A percentile compares a stretch with the other conserved stretches of the same genome.
These are phyloP conservation scores for Falciphora oryzae DNA, from an alignment of 2,329 filamentous ascomycete species.

Conservation along the genomic window DNA sequence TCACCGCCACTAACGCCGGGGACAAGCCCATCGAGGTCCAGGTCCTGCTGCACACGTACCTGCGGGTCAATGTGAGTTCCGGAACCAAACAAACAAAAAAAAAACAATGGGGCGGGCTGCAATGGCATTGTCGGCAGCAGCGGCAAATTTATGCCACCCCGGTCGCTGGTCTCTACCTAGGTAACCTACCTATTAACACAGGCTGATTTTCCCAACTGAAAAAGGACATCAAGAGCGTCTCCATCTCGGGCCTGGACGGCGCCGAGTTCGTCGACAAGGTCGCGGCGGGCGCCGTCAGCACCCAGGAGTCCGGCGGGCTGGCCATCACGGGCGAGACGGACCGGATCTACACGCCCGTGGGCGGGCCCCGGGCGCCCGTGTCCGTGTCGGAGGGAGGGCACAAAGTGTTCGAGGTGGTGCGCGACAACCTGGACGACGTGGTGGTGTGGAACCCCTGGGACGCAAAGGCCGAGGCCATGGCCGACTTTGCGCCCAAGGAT, in stretches of 20 bases:
- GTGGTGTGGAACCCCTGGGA: constrained; percentile 98
- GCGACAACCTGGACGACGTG: constrained; percentile 80
- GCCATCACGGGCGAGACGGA: constrained; percentile 76
- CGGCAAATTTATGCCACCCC: not conserved
- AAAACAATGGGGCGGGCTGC: not conserved
- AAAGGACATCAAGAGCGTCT: constrained; percentile 72
- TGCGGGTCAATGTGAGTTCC: constrained; percentile 64
- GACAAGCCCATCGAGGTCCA: constrained; percentile 82
- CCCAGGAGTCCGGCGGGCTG: constrained; percentile 56
- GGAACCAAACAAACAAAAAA: not conserved
- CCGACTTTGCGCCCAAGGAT: constrained; percentile 82
- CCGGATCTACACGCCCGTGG: constrained; percentile 73
- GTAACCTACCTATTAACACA: not conserved
- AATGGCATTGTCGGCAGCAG: not conserved
- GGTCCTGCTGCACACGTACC: constrained; percentile 85
- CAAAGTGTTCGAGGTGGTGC: constrained; percentile 64
- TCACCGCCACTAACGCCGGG: constrained; percentile 88
- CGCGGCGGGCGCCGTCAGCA: constrained; percentile 56
- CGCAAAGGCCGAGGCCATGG: constrained; percentile 75
- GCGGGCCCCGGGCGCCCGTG: constrained; percentile 52
- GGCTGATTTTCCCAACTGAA: not conserved
- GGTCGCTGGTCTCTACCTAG: not conserved
- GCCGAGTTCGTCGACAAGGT: constrained; percentile 83
- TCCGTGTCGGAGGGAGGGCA: constrained; percentile 57
- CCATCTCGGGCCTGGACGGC: constrained; percentile 69